Conservation (phyloP, 1,139 yeast species). For the Nematodospora anomalae region DNA sequence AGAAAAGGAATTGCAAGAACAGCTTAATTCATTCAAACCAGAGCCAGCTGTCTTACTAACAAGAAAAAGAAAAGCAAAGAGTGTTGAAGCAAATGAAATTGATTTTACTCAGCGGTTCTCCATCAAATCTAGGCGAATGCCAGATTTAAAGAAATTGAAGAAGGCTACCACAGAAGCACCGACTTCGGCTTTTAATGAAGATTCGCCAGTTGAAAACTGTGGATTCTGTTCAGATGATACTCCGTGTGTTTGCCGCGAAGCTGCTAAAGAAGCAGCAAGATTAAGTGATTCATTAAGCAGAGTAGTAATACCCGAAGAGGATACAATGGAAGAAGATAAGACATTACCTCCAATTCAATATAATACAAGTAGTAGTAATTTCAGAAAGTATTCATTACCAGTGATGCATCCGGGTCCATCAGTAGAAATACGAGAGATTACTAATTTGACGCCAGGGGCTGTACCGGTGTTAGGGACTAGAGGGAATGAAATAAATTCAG, state of each 20-base stretch:
- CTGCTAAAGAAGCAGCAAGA: conserved; percentile 60
- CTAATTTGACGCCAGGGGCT: conserved; percentile 45
- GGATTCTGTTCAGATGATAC: conserved; percentile 93
- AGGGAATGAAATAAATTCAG: conserved; percentile 10
- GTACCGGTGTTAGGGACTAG: conserved; percentile 37
- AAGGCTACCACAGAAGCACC: conserved; percentile 5
- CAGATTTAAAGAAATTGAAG: conserved; percentile 35
- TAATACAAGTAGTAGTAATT: conserved; percentile 18
- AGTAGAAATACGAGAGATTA: conserved; percentile 48
- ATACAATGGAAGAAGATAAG: conserved; percentile 21
- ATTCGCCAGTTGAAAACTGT: conserved; percentile 72
- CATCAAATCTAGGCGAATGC: conserved; percentile 35
- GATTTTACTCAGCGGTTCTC: conserved; percentile 55
- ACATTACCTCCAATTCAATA: conserved; percentile 39
- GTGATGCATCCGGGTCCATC: conserved; percentile 71
- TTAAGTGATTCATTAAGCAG: conserved; percentile 30
- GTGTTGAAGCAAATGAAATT: conserved; percentile 32
- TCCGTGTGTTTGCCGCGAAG: conserved; percentile 89
- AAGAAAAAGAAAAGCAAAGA: conserved; percentile 24
- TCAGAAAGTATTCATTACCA: conserved; percentile 45
- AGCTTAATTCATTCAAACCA: conserved; percentile 49
- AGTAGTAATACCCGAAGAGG: conserved; percentile 16
- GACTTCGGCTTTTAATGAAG: conserved; percentile 29
- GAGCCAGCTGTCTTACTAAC: conserved; percentile 60
- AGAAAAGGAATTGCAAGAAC: conserved; percentile 26